Base-by-base conservation (phyloP, 139 green algal species). In the Yamagishiella unicocca region DNA sequence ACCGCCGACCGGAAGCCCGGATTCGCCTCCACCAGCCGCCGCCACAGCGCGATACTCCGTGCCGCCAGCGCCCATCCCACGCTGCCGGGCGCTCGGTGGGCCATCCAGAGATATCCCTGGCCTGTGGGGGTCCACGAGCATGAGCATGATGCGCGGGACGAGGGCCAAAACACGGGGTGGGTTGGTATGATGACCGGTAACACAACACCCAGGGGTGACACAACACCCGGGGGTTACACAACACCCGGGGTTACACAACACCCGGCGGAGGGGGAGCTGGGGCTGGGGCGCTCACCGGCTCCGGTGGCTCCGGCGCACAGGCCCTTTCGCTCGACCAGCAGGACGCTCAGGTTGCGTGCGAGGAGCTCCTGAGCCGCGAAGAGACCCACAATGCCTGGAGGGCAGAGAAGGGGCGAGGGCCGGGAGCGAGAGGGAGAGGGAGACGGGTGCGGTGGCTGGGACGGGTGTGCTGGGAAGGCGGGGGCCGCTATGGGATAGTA, bases 51-150 rank as follows among this genome's bases (percentile, higher is more conserved):
- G 27, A 92, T 93, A 84, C 92, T 95, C 53, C 80, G 72, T 0
- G 76, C 53, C 2, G 93, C 93, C 55, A 96, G 82, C 3, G 78
- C 45, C 92, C 93, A 97, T n/a, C 70, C 64, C 4, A 85, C 50
- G 29, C 78, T 90, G 45, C 38, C 38, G 2, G 92, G 87, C 12
- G 89, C 43, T 1, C 94, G 84, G 71, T 97, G 94, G 8, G 89
- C 87, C 90, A 96, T 80, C 95, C 95, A 97, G 1, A 97, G 90
- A 82, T 97, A 97, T 6, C 94, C 93, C 70, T 96, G 95, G 12
- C 94, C 93, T 92, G 90, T 27, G 78, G 0, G 58, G 37, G 35
- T 33, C n/a, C n/a, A n/a, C n/a, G n/a, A n/a, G n/a, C n/a, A n/a
- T n/a, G n/a, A n/a, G n/a, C n/a, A n/a, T n/a, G n/a, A n/a, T n/a